Conservation (phyloP, 2,329 filamentous ascomycete species). For the Didymella glomerata region DNA sequence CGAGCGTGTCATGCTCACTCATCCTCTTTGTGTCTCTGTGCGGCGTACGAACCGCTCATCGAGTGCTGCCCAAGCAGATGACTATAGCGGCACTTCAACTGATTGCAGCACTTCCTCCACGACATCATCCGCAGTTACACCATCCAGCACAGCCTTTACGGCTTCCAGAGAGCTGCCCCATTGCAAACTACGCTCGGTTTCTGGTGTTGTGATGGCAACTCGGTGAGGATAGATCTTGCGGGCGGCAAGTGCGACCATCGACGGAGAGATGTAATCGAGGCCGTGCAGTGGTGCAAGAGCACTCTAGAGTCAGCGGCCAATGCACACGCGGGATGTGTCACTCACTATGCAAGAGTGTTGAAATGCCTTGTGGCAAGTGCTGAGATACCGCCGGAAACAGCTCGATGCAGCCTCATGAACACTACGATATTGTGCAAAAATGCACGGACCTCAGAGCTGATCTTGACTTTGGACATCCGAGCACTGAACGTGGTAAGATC, state of each 20-base stretch:
- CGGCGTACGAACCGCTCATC: not conserved
- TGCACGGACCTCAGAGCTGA: constrained; percentile 79
- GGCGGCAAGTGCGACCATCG: constrained; percentile 81
- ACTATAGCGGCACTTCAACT: constrained; percentile 64
- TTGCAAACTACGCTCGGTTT: constrained; percentile 85
- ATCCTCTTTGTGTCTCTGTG: constrained; percentile 21
- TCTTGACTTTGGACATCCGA: constrained; percentile 65
- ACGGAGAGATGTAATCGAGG: constrained; percentile 82
- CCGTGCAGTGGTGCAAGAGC: constrained; percentile 83
- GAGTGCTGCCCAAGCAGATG: not conserved
- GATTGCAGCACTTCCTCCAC: constrained; percentile 66
- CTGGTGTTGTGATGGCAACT: constrained; percentile 72
- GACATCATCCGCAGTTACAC: constrained; percentile 63
- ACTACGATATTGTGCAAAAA: constrained; percentile 89
- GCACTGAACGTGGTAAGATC: constrained; percentile 67
- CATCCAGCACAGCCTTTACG: constrained; percentile 71
- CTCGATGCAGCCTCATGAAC: constrained; percentile 87
- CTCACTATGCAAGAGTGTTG: constrained; percentile 68
- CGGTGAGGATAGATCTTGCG: constrained; percentile 90
- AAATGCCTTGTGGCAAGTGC: constrained; percentile 82
- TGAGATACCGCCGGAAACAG: constrained; percentile 79
- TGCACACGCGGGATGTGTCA: constrained; percentile 1
- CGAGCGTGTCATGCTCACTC: constrained; percentile 36
- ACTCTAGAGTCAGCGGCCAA: constrained; percentile 40
- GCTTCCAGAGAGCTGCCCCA: constrained; percentile 85